Conservation (phyloP, 139 green algal genomes). For the Chlamydomonas sp. region DNA sequence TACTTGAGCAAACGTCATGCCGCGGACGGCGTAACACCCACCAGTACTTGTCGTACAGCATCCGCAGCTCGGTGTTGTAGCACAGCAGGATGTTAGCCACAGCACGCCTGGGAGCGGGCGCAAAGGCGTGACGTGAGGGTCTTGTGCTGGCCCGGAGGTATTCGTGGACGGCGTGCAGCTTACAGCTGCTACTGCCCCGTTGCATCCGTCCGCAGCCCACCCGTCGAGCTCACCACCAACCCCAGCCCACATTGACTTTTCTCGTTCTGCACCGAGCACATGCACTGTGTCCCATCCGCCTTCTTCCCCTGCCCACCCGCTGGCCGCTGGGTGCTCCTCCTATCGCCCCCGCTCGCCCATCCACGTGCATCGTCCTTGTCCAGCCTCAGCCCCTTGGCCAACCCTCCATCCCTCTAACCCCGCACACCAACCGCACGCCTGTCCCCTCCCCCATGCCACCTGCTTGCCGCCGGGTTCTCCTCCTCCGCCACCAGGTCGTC, state of each 20-base stretch:
- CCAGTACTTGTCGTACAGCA: slow-evolving; percentile 76
- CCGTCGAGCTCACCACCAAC: too few species aligned
- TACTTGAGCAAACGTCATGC: too few species aligned
- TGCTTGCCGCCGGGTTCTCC: slow-evolving; percentile 21
- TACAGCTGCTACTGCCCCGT: too few species aligned
- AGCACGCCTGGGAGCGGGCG: neutral
- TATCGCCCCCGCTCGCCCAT: too few species aligned
- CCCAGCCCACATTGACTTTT: too few species aligned
- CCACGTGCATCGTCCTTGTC: too few species aligned
- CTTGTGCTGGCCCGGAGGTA: neutral
- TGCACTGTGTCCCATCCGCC: too few species aligned
- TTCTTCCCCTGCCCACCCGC: too few species aligned
- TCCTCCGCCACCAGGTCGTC: slow-evolving; percentile 65
- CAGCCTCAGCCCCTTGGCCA: too few species aligned
- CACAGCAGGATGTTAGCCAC: slow-evolving; percentile 66
- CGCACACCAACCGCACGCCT: neutral
- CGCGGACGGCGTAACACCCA: neutral
- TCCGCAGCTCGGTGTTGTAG: slow-evolving; percentile 71
- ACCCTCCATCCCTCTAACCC: neutral
- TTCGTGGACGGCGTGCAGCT: neutral
- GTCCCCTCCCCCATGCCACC: neutral
- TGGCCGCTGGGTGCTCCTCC: too few species aligned
- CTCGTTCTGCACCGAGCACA: too few species aligned
- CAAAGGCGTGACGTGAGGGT: neutral
- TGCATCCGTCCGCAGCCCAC: too few species aligned